A percentile compares a stretch with the other conserved stretches of the same genome.
Conservation (phyloP, 2,329 filamentous ascomycete genomes). For the Hirsutella minnesotensis region DNA sequence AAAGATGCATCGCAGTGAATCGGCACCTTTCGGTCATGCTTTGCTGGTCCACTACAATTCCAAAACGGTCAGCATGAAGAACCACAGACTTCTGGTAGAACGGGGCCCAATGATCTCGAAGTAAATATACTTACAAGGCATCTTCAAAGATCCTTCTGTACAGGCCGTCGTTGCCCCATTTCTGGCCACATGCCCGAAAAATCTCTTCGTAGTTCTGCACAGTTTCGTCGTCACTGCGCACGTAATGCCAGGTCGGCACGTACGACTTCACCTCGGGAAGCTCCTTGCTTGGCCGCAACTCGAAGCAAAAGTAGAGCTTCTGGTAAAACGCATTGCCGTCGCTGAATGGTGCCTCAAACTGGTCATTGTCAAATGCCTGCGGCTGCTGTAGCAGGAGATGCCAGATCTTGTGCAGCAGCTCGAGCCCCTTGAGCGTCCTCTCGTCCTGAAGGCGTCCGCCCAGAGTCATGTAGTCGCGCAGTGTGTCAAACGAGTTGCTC, state of each 20-base stretch:
- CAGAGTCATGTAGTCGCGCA: slow-evolving; percentile 5
- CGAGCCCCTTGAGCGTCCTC: slow-evolving; percentile 1
- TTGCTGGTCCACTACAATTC: slow-evolving; percentile 1
- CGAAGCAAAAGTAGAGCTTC: slow-evolving; percentile 7
- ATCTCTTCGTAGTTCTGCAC: slow-evolving; percentile 6
- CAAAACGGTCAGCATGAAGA: too few relatives aligned
- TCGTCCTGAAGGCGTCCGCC: slow-evolving; percentile 5
- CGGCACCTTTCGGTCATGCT: slow-evolving; percentile 1
- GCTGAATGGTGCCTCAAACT: slow-evolving; percentile 4
- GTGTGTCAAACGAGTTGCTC: slow-evolving; percentile 7
- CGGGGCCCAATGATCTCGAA: too few relatives aligned
- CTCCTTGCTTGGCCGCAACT: slow-evolving; percentile 4
- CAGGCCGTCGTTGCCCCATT: slow-evolving; percentile 4
- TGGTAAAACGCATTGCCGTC: slow-evolving; percentile 3
- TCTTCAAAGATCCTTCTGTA: slow-evolving; percentile 5
- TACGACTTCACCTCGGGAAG: slow-evolving; percentile 7
- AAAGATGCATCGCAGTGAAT: slow-evolving; percentile 6
- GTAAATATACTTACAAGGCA: slow-evolving; percentile 4
- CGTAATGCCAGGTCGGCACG: slow-evolving; percentile 7
- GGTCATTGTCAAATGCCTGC: slow-evolving; percentile 3
- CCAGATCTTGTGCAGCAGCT: slow-evolving; percentile 4
- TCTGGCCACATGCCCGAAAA: slow-evolving; percentile 3
- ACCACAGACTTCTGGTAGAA: too few relatives aligned
- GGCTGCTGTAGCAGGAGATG: slow-evolving; percentile 8
- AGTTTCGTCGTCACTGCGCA: slow-evolving; percentile 7